A percentile compares a stretch with the other conserved stretches of the same genome.
phyloP scores from a whole-genome alignment of 176 grass and related monocot genomes.

The Panicum miliaceum region DNA sequence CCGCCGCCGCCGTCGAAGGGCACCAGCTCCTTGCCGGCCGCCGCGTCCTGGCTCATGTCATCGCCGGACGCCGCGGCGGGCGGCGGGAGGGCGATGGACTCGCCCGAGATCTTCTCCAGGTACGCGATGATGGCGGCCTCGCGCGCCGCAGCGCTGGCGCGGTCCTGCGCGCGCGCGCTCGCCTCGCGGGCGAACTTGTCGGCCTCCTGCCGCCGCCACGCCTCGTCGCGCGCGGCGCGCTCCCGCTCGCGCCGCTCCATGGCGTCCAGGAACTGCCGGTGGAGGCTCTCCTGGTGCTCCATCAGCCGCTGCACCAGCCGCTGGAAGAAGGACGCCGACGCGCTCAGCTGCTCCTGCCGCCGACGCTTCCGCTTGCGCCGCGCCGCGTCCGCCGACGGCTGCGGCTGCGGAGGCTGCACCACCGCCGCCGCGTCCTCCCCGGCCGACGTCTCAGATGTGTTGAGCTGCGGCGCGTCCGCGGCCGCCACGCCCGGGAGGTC shows the following conservation, averaged over 20 bases:
- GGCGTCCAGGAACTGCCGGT: conserved; percentile 83
- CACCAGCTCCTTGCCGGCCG: conserved; percentile 38
- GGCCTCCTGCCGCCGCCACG: conserved; percentile 86
- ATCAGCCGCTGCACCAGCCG: conserved; percentile 81
- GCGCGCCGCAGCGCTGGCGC: conserved; percentile 67
- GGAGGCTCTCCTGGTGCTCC: conserved; percentile 96
- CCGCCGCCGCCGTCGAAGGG: conserved; percentile 6
- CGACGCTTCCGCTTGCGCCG: conserved; percentile 68
- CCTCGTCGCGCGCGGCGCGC: conserved; percentile 72
- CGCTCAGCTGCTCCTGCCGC: conserved; percentile 74
- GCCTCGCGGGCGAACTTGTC: conserved; percentile 72
- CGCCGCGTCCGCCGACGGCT: conserved; percentile 24
- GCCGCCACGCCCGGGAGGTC: conserved; percentile 38
- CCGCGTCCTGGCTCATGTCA: conserved; percentile 28
- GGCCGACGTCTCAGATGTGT: conserved; percentile 69
- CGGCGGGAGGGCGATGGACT: conserved; percentile 58
- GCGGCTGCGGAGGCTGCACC: conserved; percentile 39
- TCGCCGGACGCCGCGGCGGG: background rate
- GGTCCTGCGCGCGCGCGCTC: conserved; percentile 60
- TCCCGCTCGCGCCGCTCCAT: conserved; percentile 92
- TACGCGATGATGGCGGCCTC: conserved; percentile 81
- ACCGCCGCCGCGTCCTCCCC: conserved; percentile 69
- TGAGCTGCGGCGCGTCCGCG: conserved; percentile 8
- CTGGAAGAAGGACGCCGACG: conserved; percentile 88
- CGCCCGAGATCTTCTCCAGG: conserved; percentile 86